These are phyloP conservation scores for Paulownia fortunei DNA, from an alignment of 257 asterid species.

Conservation along the genomic window DNA sequence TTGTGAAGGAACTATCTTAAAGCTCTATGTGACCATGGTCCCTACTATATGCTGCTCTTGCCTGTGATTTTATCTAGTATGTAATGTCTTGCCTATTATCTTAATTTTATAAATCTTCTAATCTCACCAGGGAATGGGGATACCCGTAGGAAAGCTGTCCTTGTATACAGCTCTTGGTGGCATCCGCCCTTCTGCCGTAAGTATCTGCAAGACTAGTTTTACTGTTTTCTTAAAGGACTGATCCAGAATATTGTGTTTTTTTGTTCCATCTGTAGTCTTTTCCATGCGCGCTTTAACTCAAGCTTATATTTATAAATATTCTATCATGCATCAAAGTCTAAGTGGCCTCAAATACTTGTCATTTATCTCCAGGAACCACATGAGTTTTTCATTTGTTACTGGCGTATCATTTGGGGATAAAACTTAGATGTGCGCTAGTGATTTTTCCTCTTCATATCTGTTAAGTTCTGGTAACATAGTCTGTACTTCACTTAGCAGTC, in stretches of 20 bases:
- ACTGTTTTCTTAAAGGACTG: constrained; percentile 1
- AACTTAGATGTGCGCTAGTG: not conserved
- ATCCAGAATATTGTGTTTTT: not conserved
- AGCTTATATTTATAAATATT: not conserved
- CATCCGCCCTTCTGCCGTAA: constrained; percentile 87
- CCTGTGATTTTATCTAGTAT: not conserved
- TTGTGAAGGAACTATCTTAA: not conserved
- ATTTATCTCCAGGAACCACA: not conserved
- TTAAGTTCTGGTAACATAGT: not conserved
- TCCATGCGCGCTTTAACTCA: not conserved
- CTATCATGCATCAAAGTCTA: not conserved
- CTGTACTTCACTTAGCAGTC: not conserved
- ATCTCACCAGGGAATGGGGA: constrained; percentile 91
- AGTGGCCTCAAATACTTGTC: constrained; percentile 13
- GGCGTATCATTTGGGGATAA: not conserved
- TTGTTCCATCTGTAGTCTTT: not conserved
- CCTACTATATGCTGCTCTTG: not conserved
- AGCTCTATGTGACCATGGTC: not conserved
- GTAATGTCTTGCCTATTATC: constrained; percentile 7
- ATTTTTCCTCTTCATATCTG: not conserved
- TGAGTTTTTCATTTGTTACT: not conserved
- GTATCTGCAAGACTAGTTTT: constrained; percentile 27
- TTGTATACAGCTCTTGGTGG: constrained; percentile 95
- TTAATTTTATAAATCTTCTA: constrained; percentile 29
- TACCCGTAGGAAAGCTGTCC: constrained; percentile 93